Conservation (phyloP, 1,284 basidiomycete genomes). For the Rhodotorula sp. region DNA sequence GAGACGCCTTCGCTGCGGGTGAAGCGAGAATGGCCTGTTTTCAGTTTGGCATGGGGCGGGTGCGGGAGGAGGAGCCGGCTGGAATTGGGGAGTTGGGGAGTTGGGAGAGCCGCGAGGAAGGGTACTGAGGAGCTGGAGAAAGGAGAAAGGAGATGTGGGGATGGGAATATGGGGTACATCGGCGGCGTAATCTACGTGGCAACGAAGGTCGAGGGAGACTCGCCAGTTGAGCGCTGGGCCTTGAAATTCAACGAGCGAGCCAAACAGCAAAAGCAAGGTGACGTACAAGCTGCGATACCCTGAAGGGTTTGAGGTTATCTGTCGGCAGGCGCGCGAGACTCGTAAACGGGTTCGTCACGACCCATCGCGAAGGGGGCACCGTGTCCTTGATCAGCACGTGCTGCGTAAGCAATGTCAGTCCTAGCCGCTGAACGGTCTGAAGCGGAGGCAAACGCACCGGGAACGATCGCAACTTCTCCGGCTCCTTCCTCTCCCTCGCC, state of each 20-base stretch:
- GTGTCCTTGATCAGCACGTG: conserved; percentile 14
- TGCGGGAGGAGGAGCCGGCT: background rate
- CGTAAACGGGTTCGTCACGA: conserved; percentile 27
- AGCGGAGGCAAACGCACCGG: background rate
- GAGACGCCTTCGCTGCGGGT: background rate
- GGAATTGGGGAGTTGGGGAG: background rate
- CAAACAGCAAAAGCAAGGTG: too few species aligned
- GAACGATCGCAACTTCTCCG: background rate
- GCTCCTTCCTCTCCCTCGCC: background rate
- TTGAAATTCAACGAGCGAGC: too few species aligned
- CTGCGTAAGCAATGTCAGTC: background rate
- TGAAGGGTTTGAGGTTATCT: conserved; percentile 3
- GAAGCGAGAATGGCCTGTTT: background rate
- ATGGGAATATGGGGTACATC: background rate
- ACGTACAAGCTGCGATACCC: conserved; percentile 3
- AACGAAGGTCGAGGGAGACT: conserved; percentile 12
- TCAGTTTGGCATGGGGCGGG: background rate
- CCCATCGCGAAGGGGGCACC: conserved; percentile 19
- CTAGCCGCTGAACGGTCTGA: background rate
- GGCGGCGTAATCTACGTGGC: background rate
- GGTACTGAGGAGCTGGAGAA: too few species aligned
- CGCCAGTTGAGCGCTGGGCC: background rate
- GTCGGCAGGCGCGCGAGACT: conserved; percentile 3
- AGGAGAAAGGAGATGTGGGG: background rate
- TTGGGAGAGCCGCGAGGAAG: too few species aligned